Evolutionary conservation across 305 asterid species (phyloP).

Genomic region (Plantago lanceolata): DNA sequence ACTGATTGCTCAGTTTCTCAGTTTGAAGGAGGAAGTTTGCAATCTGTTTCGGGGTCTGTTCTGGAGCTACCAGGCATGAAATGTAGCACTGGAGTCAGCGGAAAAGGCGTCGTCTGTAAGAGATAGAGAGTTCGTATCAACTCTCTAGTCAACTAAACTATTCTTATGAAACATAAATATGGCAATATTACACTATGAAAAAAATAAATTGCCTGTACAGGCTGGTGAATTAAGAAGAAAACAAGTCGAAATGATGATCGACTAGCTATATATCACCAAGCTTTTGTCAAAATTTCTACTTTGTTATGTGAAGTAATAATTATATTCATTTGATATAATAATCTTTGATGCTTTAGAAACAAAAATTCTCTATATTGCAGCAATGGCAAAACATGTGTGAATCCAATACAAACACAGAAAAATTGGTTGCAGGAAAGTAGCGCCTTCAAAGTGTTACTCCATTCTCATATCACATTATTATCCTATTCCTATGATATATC

Average conservation of each 20-base stretch:
- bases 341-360: not conserved
- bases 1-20: conserved; percentile 43
- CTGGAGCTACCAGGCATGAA: conserved; percentile 38
- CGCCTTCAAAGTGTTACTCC: conserved; percentile 12
- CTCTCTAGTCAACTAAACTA: too few species aligned
- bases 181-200: too few species aligned
- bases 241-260: too few species aligned
- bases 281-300: too few species aligned
- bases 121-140: conserved; percentile 7
- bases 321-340: too few species aligned
- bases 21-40: conserved; percentile 14
- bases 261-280: too few species aligned
- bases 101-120: conserved; percentile 46
- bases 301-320: too few species aligned
- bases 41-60: not conserved
- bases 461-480: too few species aligned
- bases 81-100: conserved; percentile 31
- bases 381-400: not conserved
- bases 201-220: too few species aligned
- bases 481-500: conserved; percentile 30
- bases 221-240: too few species aligned
- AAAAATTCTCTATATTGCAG: conserved; percentile 2
- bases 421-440: not conserved
- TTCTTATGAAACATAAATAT: too few species aligned
- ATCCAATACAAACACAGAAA: conserved; percentile 11